Evolutionary conservation across 306 rosid species (phyloP).

Genomic region (Cajanus cajan): DNA sequence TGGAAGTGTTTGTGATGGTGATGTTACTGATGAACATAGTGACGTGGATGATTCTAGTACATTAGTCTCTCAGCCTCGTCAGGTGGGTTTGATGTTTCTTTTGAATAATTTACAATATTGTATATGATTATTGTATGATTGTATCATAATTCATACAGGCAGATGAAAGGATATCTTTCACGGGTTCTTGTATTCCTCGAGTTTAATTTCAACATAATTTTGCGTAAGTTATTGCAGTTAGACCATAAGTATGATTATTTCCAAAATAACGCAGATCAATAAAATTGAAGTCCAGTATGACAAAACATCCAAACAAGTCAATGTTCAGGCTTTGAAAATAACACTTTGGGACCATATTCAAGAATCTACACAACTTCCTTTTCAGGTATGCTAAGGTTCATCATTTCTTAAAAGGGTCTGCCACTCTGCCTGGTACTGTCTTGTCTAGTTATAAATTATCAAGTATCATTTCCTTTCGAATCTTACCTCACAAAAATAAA

Average conservation of each 20-base stretch:
- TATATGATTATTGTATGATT: not conserved
- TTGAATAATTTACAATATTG: not conserved
- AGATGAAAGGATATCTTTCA: not conserved
- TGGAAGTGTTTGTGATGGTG: constrained; percentile 45
- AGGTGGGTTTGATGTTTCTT: constrained; percentile 44
- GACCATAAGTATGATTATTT: constrained; percentile 31
- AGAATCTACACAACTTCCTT: constrained; percentile 42
- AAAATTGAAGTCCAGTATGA: constrained; percentile 90
- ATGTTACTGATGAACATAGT: constrained; percentile 36
- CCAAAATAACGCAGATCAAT: constrained; percentile 59
- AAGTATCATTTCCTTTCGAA: not conserved
- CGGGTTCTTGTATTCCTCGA: not conserved
- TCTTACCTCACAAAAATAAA: constrained; percentile 7
- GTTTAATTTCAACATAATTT: constrained; percentile 1
- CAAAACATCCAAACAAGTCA: constrained; percentile 90
- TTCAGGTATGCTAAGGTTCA: constrained; percentile 50
- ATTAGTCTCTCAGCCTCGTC: constrained; percentile 81
- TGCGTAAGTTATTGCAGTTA: not conserved
- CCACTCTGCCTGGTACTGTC: not conserved
- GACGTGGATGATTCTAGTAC: constrained; percentile 66
- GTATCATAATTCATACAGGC: not conserved
- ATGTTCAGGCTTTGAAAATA: constrained; percentile 73
- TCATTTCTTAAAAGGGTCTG: not conserved
- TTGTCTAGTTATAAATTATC: not conserved
- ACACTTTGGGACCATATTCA: constrained; percentile 75